Evolutionary conservation across 2,329 filamentous ascomycete species (phyloP).

Genomic region (Pezicula neosporulosa): DNA sequence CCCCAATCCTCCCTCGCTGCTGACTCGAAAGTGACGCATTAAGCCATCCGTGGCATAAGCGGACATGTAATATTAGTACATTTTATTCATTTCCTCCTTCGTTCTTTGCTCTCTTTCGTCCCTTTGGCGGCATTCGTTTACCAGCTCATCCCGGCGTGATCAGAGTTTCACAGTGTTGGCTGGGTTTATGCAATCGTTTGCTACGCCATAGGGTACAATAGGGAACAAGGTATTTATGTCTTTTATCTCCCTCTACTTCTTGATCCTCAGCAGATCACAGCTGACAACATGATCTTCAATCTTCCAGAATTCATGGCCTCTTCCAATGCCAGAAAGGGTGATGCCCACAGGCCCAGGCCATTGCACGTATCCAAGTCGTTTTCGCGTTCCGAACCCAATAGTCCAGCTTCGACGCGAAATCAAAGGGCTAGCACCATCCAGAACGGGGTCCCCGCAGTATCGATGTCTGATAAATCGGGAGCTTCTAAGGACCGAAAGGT

Average conservation of each 20-base stretch:
- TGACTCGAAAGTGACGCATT: background rate
- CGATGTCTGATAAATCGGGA: slow-evolving; percentile 11
- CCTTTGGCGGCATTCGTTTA: slow-evolving; percentile 19
- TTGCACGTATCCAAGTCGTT: slow-evolving; percentile 35
- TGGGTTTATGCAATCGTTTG: slow-evolving; percentile 22
- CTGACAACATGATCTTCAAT: slow-evolving; percentile 26
- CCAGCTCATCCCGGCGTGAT: slow-evolving; percentile 18
- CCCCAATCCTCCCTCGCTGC: background rate
- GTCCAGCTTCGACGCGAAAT: slow-evolving; percentile 15
- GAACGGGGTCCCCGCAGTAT: slow-evolving; percentile 18
- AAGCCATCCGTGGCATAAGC: slow-evolving; percentile 1
- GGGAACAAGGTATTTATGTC: slow-evolving; percentile 14
- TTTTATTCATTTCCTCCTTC: slow-evolving; percentile 11
- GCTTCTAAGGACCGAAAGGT: background rate
- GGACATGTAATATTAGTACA: slow-evolving; percentile 18
- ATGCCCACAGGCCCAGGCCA: slow-evolving; percentile 24
- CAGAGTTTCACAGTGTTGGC: slow-evolving; percentile 24
- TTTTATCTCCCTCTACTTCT: background rate
- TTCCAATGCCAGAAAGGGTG: slow-evolving; percentile 17
- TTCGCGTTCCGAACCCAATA: slow-evolving; percentile 27
- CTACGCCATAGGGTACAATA: slow-evolving; percentile 6
- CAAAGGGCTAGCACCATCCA: slow-evolving; percentile 27
- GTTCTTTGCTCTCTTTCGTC: slow-evolving; percentile 6
- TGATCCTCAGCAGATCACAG: slow-evolving; percentile 15
- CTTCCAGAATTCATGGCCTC: slow-evolving; percentile 29